Evolutionary conservation across 2,329 filamentous ascomycete species (phyloP).

Genomic region (Botryotinia convoluta): DNA sequence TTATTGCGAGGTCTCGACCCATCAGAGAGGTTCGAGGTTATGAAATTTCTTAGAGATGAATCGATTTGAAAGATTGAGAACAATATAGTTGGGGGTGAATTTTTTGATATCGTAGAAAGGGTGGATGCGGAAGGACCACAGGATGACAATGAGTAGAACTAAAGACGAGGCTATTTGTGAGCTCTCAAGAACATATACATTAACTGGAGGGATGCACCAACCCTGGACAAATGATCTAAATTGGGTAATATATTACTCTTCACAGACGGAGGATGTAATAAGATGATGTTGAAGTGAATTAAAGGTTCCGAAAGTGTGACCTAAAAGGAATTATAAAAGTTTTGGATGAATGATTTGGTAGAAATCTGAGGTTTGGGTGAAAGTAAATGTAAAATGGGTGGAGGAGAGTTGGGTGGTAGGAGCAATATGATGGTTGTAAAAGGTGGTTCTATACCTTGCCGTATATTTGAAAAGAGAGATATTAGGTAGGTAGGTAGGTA

Average conservation of each 20-base stretch:
- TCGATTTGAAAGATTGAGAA: background rate
- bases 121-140: constrained; percentile 1
- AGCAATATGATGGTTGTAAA: background rate
- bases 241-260: background rate
- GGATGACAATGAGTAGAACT: constrained; percentile 16
- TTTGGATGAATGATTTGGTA: constrained; percentile 1
- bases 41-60: background rate
- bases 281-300: background rate
- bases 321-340: background rate
- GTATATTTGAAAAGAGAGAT: background rate
- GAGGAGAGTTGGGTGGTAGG: background rate
- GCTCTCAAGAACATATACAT: background rate
- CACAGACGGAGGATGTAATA: background rate
- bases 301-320: background rate
- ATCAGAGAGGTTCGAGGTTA: constrained; percentile 30
- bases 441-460: background rate
- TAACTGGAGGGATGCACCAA: background rate
- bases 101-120: background rate
- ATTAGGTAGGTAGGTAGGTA: background rate
- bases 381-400: background rate
- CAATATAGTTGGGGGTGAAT: background rate
- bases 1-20: constrained; percentile 31
- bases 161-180: constrained; percentile 16
- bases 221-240: background rate
- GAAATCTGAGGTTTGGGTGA: background rate